phyloP scores from a whole-genome alignment of 768 basidiomycete species.

The Naganishia vishniacii region DNA sequence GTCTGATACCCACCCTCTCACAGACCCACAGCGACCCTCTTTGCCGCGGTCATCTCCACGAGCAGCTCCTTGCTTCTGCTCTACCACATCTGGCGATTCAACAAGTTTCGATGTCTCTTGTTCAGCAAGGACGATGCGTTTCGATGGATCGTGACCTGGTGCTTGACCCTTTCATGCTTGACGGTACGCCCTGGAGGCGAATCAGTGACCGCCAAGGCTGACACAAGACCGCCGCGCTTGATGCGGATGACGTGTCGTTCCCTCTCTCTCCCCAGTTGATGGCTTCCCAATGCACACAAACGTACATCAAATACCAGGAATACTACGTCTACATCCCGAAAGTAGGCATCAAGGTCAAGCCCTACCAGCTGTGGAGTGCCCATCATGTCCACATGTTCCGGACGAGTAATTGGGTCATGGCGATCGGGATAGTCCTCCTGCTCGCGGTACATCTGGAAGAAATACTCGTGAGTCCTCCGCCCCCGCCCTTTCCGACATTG shows the following conservation, averaged over 20 bases:
- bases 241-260: too few relatives aligned
- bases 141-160: slow-evolving; percentile 27
- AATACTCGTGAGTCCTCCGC: slow-evolving; percentile 32
- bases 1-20: background rate
- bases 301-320: slow-evolving; percentile 38
- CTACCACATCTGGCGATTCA: slow-evolving; percentile 37
- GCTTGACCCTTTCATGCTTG: background rate
- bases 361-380: slow-evolving; percentile 30
- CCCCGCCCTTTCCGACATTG: background rate
- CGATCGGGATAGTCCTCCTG: slow-evolving; percentile 31
- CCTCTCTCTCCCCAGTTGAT: slow-evolving; percentile 27
- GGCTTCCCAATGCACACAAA: slow-evolving; percentile 26
- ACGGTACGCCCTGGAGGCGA: slow-evolving; percentile 27
- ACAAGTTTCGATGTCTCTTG: slow-evolving; percentile 31
- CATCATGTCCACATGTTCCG: slow-evolving; percentile 28
- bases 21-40: slow-evolving; percentile 31
- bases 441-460: slow-evolving; percentile 37
- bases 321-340: slow-evolving; percentile 35
- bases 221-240: too few relatives aligned
- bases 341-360: slow-evolving; percentile 22
- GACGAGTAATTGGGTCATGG: slow-evolving; percentile 28
- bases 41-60: slow-evolving; percentile 33
- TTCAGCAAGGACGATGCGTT: slow-evolving; percentile 30
- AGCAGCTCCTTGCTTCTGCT: slow-evolving; percentile 30
- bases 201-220: too few relatives aligned